Conservation (phyloP, 257 asterid species). For the Mentha longifolia region DNA sequence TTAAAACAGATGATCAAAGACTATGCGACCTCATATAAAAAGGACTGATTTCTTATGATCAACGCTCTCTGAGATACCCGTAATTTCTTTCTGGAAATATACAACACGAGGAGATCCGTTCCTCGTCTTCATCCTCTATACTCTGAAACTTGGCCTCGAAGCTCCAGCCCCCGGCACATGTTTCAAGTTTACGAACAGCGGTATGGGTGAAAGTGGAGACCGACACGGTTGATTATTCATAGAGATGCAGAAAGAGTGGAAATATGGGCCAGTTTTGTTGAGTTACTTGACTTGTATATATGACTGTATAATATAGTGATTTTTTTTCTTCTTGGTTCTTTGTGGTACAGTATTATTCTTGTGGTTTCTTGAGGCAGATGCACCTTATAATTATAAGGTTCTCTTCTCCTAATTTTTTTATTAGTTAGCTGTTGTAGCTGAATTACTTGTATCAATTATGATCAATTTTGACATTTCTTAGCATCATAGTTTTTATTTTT, state of each 20-base stretch:
- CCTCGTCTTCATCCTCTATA: conserved; percentile 19
- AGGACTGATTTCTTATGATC: conserved; percentile 38
- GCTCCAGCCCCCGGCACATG: conserved; percentile 19
- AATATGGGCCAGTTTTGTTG: conserved; percentile 31
- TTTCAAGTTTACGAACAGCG: conserved; percentile 22
- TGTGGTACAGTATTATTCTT: conserved; percentile 30
- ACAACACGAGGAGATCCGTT: conserved; percentile 22
- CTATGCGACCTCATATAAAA: conserved; percentile 57
- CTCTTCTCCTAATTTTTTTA: conserved; percentile 17
- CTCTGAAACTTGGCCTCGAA: conserved; percentile 5
- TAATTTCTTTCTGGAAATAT: conserved; percentile 6
- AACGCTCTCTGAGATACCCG: conserved; percentile 19
- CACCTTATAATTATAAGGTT: conserved; percentile 24
- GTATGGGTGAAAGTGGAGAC: conserved; percentile 21
- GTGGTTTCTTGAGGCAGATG: conserved; percentile 34
- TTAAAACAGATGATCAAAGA: conserved; percentile 82
- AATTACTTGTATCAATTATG: conserved; percentile 29
- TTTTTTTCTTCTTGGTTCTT: conserved; percentile 19
- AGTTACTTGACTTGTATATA: conserved; percentile 39
- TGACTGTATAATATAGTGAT: conserved; percentile 33
- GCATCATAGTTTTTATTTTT: conserved; percentile 5
- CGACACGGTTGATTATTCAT: conserved; percentile 1
- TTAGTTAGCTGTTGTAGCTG: conserved; percentile 27
- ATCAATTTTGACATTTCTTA: conserved; percentile 43
- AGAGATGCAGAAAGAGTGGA: conserved; percentile 25